Base-by-base conservation (phyloP, 2,329 filamentous ascomycete species). In the Monilinia laxa region DNA sequence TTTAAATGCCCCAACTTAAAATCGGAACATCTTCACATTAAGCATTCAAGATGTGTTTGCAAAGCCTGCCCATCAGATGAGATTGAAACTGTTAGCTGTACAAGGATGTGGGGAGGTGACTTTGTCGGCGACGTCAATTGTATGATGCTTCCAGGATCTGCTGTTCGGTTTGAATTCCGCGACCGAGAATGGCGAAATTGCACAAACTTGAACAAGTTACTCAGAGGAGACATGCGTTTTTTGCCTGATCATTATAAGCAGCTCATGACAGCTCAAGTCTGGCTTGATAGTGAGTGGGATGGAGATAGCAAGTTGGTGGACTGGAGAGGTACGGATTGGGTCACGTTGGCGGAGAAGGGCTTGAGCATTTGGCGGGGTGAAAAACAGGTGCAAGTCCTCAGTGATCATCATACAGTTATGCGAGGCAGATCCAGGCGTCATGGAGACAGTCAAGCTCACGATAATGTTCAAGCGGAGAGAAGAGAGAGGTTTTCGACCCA, bases 261-360 rank as follows among this genome's bases (percentile, higher is more conserved):
- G 0, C 4, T 9, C n/a, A 11, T 54, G 6, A 62, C 4, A 42
- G 16, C 28, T 7, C 58, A 38, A 38, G 38, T 14, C 18, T 66
- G 64, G 64, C 40, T n/a, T 47, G 56, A 62, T 53, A 18, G 38
- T 25, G 64, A 66, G 55, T 66, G 64, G 64, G 28, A 40, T n/a
- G 64, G 64, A 28, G 49, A 18, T 7, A n/a, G 23, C n/a, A 51
- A 53, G 9, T 18, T 25, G 25, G 49, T 66, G 9, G 49, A 62
- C 54, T 66, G 64, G 64, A 53, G 56, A 62, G 47, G 35, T 20
- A 66, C 38, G 16, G 56, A 66, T 53, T 66, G 64, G 56, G 64
- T 53, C 40, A 31, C 23, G 64, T 31, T 62, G n/a, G 25, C 64
- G 16, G 25, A 62, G 28, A 54, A 45, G 2, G 45, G 47, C n/a